These are phyloP conservation scores for Cercospora nicotianae DNA, from an alignment of 2,329 filamentous ascomycete genomes.

Conservation along the genomic window DNA sequence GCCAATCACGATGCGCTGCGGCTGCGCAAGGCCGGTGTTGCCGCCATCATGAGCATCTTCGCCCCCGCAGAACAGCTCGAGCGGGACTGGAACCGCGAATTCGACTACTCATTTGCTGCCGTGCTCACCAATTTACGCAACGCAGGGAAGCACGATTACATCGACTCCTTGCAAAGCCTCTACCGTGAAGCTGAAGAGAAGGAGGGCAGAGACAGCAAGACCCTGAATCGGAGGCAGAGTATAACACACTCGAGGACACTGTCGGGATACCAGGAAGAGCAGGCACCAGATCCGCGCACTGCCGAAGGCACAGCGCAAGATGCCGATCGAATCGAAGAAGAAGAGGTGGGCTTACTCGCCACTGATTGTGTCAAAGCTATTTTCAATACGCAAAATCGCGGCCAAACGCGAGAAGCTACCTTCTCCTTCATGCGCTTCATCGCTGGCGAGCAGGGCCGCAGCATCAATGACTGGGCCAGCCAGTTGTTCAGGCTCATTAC, in stretches of 20 bases:
- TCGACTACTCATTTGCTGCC: conserved; percentile 77
- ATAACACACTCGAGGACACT: conserved; percentile 74
- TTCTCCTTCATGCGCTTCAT: conserved; percentile 74
- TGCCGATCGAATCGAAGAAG: conserved; percentile 84
- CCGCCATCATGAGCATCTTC: conserved; percentile 76
- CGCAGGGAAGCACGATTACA: conserved; percentile 63
- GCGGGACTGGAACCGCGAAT: conserved; percentile 52
- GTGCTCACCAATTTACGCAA: conserved; percentile 85
- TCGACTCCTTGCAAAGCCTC: conserved; percentile 67
- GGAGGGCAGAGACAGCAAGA: conserved; percentile 61
- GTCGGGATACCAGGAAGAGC: conserved; percentile 51
- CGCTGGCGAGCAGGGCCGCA: conserved; percentile 35
- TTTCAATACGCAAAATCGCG: conserved; percentile 76
- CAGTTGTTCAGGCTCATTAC: conserved; percentile 77
- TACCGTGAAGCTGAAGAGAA: conserved; percentile 67
- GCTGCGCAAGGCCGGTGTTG: conserved; percentile 53
- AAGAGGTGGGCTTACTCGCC: conserved; percentile 81
- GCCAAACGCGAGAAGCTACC: conserved; percentile 78
- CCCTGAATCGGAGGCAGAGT: conserved; percentile 69
- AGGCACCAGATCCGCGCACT: conserved; percentile 63
- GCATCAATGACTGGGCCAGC: conserved; percentile 67
- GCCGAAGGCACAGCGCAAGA: conserved; percentile 81
- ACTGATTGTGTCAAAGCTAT: conserved; percentile 84
- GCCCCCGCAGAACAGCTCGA: conserved; percentile 65
- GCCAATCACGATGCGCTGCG: conserved; percentile 72